Conservation (phyloP, 2,329 filamentous ascomycete species). For the Fusarium praegraminearum region DNA sequence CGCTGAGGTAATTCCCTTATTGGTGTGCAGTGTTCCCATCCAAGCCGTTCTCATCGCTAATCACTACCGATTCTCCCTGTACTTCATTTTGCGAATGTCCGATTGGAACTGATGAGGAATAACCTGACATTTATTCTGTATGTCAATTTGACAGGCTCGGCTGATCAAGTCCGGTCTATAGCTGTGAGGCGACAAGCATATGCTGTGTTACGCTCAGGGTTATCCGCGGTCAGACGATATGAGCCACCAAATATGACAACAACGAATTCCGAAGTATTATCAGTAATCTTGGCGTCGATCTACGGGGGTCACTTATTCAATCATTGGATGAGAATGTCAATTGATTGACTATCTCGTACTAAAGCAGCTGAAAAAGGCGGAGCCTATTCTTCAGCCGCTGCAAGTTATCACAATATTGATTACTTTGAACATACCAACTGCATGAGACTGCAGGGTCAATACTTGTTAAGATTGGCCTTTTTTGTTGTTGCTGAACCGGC, state of each 20-base stretch:
- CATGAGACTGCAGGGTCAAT: rapidly evolving
- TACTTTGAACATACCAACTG: not conserved
- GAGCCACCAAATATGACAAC: not conserved
- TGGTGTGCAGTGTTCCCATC: not conserved
- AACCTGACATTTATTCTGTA: not conserved
- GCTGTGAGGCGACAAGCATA: not conserved
- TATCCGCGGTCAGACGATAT: not conserved
- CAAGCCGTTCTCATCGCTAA: not conserved
- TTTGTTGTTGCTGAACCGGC: rapidly evolving
- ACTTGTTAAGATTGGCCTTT: rapidly evolving
- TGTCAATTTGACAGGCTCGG: not conserved
- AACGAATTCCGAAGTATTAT: too few species aligned
- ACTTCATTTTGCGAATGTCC: not conserved
- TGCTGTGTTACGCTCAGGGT: not conserved
- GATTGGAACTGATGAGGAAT: not conserved
- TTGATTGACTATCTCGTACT: not conserved
- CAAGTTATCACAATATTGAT: not conserved
- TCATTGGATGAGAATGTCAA: not conserved
- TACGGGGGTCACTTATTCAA: rapidly evolving
- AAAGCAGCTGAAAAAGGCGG: not conserved
- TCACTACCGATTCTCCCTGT: rapidly evolving
- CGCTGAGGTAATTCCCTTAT: not conserved
- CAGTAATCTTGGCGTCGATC: not conserved
- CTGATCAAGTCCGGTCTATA: not conserved
- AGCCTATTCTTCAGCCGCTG: not conserved